Percentiles rank a stretch among this genome's conserved stretches.
phyloP scores from a whole-genome alignment of 2,329 filamentous ascomycete genomes.

The Colletotrichum sp. region DNA sequence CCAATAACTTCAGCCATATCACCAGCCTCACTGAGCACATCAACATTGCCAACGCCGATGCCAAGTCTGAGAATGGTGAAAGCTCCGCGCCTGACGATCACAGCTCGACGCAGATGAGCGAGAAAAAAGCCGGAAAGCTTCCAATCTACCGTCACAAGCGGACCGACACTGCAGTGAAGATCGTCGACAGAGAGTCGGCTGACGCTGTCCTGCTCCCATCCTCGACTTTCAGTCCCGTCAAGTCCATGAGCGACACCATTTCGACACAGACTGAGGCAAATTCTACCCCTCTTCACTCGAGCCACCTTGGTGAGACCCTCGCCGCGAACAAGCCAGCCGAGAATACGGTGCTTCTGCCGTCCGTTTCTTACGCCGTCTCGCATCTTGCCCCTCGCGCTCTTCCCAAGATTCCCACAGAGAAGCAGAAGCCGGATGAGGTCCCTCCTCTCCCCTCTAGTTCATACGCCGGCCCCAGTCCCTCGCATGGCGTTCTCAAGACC shows the following conservation, averaged over 20 bases:
- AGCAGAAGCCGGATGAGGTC: neutral
- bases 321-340: neutral
- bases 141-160: constrained; percentile 10
- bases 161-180: neutral
- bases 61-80: neutral
- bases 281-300: neutral
- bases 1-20: neutral
- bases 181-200: neutral
- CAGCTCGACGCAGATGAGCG: neutral
- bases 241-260: neutral
- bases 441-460: neutral
- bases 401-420: neutral
- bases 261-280: neutral
- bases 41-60: neutral
- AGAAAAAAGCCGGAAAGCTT: neutral
- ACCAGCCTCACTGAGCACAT: neutral
- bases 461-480: neutral
- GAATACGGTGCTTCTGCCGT: neutral
- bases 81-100: no score
- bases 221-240: neutral
- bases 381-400: neutral
- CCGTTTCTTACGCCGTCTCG: neutral
- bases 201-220: neutral
- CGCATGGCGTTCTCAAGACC: neutral
- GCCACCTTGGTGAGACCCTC: neutral